These are phyloP conservation scores for Eucalyptus melliodora DNA, from an alignment of 345 rosid genomes.

Conservation along the genomic window DNA sequence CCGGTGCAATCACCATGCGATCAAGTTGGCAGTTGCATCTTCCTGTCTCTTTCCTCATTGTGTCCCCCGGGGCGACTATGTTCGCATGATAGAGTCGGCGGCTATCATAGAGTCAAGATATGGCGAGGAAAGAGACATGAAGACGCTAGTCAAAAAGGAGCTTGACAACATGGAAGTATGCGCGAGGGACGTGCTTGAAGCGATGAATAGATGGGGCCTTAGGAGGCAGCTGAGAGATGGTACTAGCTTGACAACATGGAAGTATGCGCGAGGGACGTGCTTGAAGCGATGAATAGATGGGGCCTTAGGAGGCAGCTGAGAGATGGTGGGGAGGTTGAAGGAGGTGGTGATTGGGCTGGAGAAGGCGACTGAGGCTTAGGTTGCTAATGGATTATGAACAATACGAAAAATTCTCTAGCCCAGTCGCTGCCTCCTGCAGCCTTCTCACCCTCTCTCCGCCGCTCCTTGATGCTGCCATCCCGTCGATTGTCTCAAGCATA, in stretches of 20 bases:
- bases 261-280: background rate
- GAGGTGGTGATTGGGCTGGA: background rate
- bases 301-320: background rate
- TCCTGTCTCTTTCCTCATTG: background rate
- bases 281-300: background rate
- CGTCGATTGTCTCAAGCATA: background rate
- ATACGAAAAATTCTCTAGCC: background rate
- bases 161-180: background rate
- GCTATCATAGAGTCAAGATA: background rate
- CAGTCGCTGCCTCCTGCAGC: background rate
- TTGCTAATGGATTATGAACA: too few relatives aligned
- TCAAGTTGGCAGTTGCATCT: background rate
- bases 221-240: background rate
- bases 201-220: background rate
- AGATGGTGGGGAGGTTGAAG: background rate
- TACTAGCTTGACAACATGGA: background rate
- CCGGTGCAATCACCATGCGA: background rate
- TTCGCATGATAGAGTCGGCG: background rate
- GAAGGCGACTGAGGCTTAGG: background rate
- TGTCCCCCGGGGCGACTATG: background rate
- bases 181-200: background rate
- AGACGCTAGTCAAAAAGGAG: background rate
- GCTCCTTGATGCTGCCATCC: background rate
- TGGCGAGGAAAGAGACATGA: background rate
- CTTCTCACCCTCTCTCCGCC: background rate